Conservation (phyloP, 192 early-diverging fungal species). For the Dissophora ornata region DNA sequence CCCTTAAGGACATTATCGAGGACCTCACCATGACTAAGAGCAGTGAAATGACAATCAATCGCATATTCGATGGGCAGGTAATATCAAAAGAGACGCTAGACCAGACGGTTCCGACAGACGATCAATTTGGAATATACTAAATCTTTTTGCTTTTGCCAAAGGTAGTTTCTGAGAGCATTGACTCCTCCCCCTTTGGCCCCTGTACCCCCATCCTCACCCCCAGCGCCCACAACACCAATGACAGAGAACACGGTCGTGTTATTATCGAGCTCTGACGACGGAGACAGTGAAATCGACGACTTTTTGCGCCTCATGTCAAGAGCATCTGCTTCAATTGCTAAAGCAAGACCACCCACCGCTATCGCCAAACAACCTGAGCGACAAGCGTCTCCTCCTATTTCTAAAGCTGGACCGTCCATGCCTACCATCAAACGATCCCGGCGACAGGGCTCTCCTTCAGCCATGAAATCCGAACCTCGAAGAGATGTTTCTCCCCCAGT, state of each 20-base stretch:
- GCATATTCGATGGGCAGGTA: conserved; percentile 46
- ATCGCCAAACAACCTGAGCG: neutral
- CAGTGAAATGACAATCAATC: conserved; percentile 35
- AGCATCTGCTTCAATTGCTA: neutral
- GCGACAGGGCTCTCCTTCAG: too few relatives aligned
- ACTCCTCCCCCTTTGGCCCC: too few relatives aligned
- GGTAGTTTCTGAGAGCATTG: too few relatives aligned
- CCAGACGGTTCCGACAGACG: too few relatives aligned
- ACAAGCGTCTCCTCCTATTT: neutral
- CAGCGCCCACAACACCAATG: too few relatives aligned
- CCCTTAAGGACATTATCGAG: conserved; percentile 33
- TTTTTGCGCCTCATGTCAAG: neutral
- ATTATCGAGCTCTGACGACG: conserved; percentile 27
- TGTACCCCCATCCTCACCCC: too few relatives aligned
- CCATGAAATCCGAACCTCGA: too few relatives aligned
- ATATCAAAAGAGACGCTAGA: too few relatives aligned
- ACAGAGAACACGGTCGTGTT: neutral
- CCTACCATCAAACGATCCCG: neutral
- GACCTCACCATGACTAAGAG: conserved; percentile 35
- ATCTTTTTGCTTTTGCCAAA: too few relatives aligned
- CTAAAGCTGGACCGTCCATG: neutral
- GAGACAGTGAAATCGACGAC: neutral
- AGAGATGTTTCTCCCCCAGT: too few relatives aligned
- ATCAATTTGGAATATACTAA: too few relatives aligned
- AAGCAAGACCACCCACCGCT: neutral